These are phyloP conservation scores for Tetracentron sinense DNA, from an alignment of 164 flowering plant genomes.

Conservation along the genomic window DNA sequence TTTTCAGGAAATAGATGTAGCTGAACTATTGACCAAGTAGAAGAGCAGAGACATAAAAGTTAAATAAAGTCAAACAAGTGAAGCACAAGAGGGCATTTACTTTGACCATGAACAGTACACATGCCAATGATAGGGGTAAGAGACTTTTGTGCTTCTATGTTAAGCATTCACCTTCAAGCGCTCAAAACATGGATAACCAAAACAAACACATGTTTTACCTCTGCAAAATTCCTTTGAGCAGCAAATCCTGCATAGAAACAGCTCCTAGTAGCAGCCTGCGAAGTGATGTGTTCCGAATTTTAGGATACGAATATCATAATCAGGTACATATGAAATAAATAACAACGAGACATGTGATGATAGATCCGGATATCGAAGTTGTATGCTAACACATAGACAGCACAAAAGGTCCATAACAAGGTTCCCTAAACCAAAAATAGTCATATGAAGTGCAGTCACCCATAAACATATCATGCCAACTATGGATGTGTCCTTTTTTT, in stretches of 20 bases:
- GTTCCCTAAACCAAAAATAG: too few relatives aligned
- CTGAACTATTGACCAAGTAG: neutral
- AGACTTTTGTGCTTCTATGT: neutral
- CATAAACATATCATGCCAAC: too few relatives aligned
- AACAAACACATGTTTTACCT: slow-evolving; percentile 43
- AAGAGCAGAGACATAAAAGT: neutral
- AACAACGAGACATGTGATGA: neutral
- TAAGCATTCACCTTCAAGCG: neutral
- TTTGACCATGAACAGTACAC: neutral
- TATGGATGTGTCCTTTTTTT: too few relatives aligned
- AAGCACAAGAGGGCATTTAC: neutral
- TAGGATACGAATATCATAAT: slow-evolving; percentile 4
- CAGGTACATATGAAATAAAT: neutral
- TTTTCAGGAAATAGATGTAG: slow-evolving; percentile 1
- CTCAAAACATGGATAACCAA: neutral
- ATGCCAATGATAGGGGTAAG: neutral
- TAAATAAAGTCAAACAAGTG: neutral
- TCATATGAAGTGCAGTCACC: too few relatives aligned
- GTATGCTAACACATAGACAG: too few relatives aligned
- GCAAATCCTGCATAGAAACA: slow-evolving; percentile 99
- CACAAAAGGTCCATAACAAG: too few relatives aligned
- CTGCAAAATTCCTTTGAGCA: slow-evolving; percentile 95
- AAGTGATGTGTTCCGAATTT: slow-evolving; percentile 3
- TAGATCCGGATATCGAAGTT: neutral
- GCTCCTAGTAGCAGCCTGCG: slow-evolving; percentile 94